Conservation (phyloP, 768 basidiomycete genomes). For the Lactarius psammicola region DNA sequence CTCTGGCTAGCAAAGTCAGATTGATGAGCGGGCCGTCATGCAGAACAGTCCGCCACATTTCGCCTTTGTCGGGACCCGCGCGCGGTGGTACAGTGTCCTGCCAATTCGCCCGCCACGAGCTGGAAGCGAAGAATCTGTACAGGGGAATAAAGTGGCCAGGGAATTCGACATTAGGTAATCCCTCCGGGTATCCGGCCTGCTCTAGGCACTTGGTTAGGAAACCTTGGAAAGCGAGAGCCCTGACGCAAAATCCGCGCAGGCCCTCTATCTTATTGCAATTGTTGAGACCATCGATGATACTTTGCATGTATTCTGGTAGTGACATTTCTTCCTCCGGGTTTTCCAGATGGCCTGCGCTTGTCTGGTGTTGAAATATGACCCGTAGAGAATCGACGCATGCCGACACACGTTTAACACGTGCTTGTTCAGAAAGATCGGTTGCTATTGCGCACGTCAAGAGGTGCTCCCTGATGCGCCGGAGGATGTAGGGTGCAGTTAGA, state of each 20-base stretch:
- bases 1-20: not conserved
- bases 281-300: not conserved
- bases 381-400: conserved; percentile 8
- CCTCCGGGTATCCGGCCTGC: not conserved
- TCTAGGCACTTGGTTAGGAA: no score
- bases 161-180: not conserved
- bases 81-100: not conserved
- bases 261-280: not conserved
- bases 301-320: not conserved
- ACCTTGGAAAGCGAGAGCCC: conserved; percentile 7
- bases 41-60: not conserved
- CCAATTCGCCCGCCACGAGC: not conserved
- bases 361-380: not conserved
- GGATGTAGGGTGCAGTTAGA: not conserved
- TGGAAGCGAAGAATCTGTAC: not conserved
- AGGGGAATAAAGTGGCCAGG: not conserved
- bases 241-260: conserved; percentile 9
- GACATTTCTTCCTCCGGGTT: not conserved
- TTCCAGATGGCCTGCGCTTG: not conserved
- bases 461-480: conserved; percentile 8
- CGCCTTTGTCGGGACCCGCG: not conserved
- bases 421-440: conserved; percentile 8
- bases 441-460: conserved; percentile 14
- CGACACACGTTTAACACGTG: not conserved
- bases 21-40: conserved; percentile 13